Percentiles rank a stretch among this genome's conserved stretches.
Evolutionary conservation across 805 yeast genomes (phyloP).

Genomic region (Kodamaea jinghongensis): DNA sequence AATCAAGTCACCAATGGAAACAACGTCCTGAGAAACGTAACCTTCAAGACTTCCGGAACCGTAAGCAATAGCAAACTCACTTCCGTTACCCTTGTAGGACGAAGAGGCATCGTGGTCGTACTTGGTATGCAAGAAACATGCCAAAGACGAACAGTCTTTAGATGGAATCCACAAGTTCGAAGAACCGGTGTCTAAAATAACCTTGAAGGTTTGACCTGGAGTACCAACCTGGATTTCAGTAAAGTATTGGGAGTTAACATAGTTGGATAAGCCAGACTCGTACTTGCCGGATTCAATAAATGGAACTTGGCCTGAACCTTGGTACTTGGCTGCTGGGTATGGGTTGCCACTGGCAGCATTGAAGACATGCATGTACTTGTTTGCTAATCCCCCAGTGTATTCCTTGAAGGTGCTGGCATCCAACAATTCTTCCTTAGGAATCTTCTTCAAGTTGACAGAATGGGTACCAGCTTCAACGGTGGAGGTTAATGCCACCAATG

Average conservation of each 20-base stretch:
- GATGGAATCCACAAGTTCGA: constrained; percentile 98
- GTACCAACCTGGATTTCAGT: constrained; percentile 90
- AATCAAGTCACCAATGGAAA: constrained; percentile 76
- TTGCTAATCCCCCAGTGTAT: constrained; percentile 57
- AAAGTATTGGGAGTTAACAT: constrained; percentile 93
- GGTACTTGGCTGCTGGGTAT: constrained; percentile 9
- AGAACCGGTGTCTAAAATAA: constrained; percentile 93
- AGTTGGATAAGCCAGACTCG: constrained; percentile 86
- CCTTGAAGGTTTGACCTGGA: constrained; percentile 92
- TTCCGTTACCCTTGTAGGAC: constrained; percentile 82
- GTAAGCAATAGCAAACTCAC: constrained; percentile 80
- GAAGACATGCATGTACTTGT: constrained; percentile 56
- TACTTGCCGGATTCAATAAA: constrained; percentile 41
- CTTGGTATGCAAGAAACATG: constrained; percentile 91
- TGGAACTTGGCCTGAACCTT: constrained; percentile 37
- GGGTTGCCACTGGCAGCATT: constrained; percentile 34
- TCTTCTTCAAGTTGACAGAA: constrained; percentile 57
- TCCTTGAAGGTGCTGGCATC: constrained; percentile 49
- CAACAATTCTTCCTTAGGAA: constrained; percentile 55
- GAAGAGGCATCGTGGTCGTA: constrained; percentile 83
- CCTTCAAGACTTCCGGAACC: constrained; percentile 95
- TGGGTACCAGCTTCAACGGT: constrained; percentile 49
- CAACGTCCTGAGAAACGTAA: constrained; percentile 80
- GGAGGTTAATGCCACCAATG: constrained; percentile 31
- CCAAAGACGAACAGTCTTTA: constrained; percentile 83